Base-by-base conservation (phyloP, 441 rosid genomes). In the Populus hybrid region DNA sequence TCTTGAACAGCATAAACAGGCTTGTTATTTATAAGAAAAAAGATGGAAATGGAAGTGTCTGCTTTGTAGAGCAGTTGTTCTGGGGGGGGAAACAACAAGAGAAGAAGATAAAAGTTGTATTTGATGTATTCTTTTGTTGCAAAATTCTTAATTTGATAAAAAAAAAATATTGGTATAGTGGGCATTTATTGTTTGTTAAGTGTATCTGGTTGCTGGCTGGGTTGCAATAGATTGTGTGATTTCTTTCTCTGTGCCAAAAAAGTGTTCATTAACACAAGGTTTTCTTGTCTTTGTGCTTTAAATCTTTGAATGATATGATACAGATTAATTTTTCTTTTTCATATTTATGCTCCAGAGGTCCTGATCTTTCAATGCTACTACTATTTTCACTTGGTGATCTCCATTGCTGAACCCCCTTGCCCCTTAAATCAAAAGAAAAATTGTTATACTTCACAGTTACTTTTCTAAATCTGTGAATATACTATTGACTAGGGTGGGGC, bases 401-500 rank as follows among this genome's bases (percentile, higher is more conserved):
- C 56, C 56, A 45, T 45, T 45, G 18, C 56, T 45, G 56, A 45
- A 45, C 56, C 56, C 56, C 56, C 56, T 12, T 45, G 56, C 56
- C 56, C 56, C 56, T 14, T 45, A 14, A 45, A 45, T 45, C 56
- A 14, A 45, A 45, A 45, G 56, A 45, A 45, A 45, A 11, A 11
- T 45, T 45, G 16, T 12, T 45, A 3, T 14, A 45, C 56, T 45
- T 45, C 18, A 14, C 56, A 45, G 56, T 64, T 71, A 63, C 77
- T 71, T 77, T 26, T 35, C 75, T 31, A 38, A 79, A 72, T 79
- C 35, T 59, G 69, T 69, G 21, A 70, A 69, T 35, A 21, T 74
- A 36, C 82, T 82, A 64, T 77, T 87, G 76, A 68, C 78, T 79
- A 95, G 98, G 92, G 84, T 77, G 91, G 91, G 45, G 88, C 87